A percentile compares a stretch with the other conserved stretches of the same genome.
These are phyloP conservation scores for Rosellinia necatrix DNA, from an alignment of 2,329 filamentous ascomycete genomes.

Conservation along the genomic window DNA sequence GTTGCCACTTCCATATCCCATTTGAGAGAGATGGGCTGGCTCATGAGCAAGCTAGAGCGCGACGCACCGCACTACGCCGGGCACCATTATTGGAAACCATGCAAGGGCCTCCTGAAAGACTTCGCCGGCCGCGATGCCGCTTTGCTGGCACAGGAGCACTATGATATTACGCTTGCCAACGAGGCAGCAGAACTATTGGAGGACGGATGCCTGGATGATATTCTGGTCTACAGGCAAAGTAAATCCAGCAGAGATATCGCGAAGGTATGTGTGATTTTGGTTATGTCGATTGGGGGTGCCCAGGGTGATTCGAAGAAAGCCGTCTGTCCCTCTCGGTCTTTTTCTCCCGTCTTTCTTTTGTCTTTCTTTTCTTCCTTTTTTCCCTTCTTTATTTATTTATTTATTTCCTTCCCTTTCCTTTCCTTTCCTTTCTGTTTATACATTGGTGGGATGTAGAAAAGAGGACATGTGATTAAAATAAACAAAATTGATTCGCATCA, in stretches of 20 bases:
- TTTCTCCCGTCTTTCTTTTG: background rate
- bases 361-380: no score
- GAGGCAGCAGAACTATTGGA: background rate
- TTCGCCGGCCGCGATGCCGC: background rate
- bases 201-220: background rate
- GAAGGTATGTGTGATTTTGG: constrained; percentile 15
- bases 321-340: background rate
- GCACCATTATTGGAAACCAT: background rate
- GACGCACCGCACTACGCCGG: background rate
- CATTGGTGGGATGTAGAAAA: no score
- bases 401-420: no score
- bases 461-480: no score
- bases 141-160: constrained; percentile 10
- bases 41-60: constrained; percentile 12
- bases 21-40: constrained; percentile 21
- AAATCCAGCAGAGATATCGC: background rate
- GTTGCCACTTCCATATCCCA: background rate
- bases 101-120: background rate
- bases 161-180: background rate
- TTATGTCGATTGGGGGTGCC: background rate
- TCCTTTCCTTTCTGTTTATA: no score
- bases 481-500: no score
- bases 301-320: background rate
- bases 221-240: constrained; percentile 15
- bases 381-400: no score